phyloP scores from a whole-genome alignment of 192 early-diverging fungal species.

The Linnemannia elongata region DNA sequence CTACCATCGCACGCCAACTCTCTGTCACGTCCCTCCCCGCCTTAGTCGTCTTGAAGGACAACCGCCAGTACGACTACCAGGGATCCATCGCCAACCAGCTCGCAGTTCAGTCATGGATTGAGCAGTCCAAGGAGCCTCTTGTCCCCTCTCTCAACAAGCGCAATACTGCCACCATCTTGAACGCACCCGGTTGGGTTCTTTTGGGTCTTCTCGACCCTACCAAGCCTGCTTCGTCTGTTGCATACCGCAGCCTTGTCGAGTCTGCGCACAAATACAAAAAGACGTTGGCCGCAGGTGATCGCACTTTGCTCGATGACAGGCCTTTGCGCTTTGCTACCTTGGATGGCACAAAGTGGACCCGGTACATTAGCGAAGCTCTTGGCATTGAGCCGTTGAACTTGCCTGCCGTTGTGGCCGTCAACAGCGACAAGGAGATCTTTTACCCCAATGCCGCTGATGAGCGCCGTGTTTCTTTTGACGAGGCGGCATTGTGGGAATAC shows the following conservation, averaged over 20 bases:
- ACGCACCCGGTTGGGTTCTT: slow-evolving; percentile 72
- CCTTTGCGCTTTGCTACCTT: slow-evolving; percentile 71
- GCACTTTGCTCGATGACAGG: slow-evolving; percentile 1
- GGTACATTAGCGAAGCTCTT: slow-evolving; percentile 71
- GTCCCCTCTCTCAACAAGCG: slow-evolving; percentile 73
- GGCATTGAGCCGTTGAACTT: slow-evolving; percentile 37
- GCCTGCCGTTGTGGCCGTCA: slow-evolving; percentile 47
- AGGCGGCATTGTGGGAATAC: slow-evolving; percentile 35
- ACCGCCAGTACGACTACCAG: slow-evolving; percentile 48
- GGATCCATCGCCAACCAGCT: slow-evolving; percentile 50
- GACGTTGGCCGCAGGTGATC: not conserved
- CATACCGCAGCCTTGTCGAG: slow-evolving; percentile 32
- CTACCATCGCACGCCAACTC: slow-evolving; percentile 22
- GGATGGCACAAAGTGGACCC: slow-evolving; percentile 71
- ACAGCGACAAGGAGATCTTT: slow-evolving; percentile 25
- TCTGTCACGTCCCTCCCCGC: slow-evolving; percentile 57
- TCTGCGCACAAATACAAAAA: slow-evolving; percentile 54
- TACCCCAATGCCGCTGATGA: slow-evolving; percentile 39
- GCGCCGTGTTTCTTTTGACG: slow-evolving; percentile 29
- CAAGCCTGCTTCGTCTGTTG: slow-evolving; percentile 16
- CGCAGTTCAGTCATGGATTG: slow-evolving; percentile 71
- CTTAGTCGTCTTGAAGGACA: slow-evolving; percentile 74
- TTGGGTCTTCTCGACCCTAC: slow-evolving; percentile 73
- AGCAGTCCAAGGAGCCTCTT: slow-evolving; percentile 74
- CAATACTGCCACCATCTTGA: slow-evolving; percentile 80